phyloP scores from a whole-genome alignment of 805 yeast species.

The Lachancea lanzarotensis region DNA sequence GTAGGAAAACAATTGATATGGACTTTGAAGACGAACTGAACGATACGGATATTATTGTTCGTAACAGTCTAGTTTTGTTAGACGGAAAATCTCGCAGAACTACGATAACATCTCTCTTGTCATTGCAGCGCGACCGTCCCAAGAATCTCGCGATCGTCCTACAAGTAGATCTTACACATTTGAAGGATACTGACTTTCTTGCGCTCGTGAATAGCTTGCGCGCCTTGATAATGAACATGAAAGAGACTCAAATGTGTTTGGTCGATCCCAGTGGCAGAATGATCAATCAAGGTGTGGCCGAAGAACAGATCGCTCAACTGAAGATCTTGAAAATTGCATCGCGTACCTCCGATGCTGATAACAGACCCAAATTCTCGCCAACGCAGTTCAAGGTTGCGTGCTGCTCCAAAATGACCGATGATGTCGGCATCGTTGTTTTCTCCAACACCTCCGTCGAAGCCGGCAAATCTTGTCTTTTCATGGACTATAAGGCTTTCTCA shows the following conservation, averaged over 20 bases:
- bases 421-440: constrained; percentile 20
- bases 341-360: not conserved
- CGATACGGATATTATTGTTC: constrained; percentile 16
- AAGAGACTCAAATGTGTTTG: constrained; percentile 15
- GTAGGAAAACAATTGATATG: not conserved
- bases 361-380: constrained; percentile 15
- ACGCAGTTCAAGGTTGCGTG: constrained; percentile 11
- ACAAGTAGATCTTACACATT: constrained; percentile 22
- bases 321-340: not conserved
- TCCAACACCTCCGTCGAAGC: constrained; percentile 25
- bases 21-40: constrained; percentile 16
- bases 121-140: constrained; percentile 25
- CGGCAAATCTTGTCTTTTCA: constrained; percentile 20
- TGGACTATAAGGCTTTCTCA: constrained; percentile 19
- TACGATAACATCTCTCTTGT: constrained; percentile 25
- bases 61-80: constrained; percentile 14
- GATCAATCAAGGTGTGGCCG: constrained; percentile 5
- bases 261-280: constrained; percentile 19
- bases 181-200: constrained; percentile 10
- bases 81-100: constrained; percentile 16
- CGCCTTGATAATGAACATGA: constrained; percentile 19
- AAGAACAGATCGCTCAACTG: not conserved
- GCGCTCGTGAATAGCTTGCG: constrained; percentile 20
- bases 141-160: constrained; percentile 22
- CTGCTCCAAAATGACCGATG: constrained; percentile 9